phyloP scores from a whole-genome alignment of 352 stramenopile species.

The Phytophthora lateralis region DNA sequence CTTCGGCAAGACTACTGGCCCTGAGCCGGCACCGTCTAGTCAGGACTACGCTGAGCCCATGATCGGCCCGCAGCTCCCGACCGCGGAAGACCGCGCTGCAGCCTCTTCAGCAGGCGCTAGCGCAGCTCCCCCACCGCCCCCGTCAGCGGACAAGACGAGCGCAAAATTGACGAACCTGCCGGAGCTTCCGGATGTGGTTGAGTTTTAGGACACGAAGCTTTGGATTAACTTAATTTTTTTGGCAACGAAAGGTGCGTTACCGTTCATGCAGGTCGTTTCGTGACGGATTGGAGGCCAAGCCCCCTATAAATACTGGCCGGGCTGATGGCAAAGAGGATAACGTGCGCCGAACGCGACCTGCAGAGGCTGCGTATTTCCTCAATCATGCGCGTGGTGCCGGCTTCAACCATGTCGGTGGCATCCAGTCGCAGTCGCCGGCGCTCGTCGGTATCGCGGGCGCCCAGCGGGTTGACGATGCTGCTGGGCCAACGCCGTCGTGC shows the following conservation, averaged over 20 bases:
- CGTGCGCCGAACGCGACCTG: conserved; percentile 3
- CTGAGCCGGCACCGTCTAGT: conserved; percentile 23
- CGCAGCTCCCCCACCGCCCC: conserved; percentile 21
- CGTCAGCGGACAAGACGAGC: conserved; percentile 9
- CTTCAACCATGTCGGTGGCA: conserved; percentile 7
- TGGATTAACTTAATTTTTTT: conserved; percentile 40
- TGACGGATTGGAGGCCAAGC: conserved; percentile 3
- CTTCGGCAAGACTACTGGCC: conserved; percentile 31
- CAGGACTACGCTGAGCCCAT: conserved; percentile 38
- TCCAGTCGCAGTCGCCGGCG: conserved; percentile 29
- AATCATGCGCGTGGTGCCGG: conserved; percentile 28
- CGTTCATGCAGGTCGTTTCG: conserved; percentile 15
- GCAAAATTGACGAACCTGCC: conserved; percentile 42
- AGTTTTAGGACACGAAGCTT: conserved; percentile 39
- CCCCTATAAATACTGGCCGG: conserved; percentile 17
- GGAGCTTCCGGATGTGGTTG: conserved; percentile 58
- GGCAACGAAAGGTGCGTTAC: not conserved
- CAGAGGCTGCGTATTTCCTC: conserved; percentile 6
- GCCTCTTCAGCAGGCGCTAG: conserved; percentile 27
- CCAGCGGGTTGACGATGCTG: conserved; percentile 20
- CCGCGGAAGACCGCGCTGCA: conserved; percentile 28
- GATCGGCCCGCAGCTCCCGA: conserved; percentile 58
- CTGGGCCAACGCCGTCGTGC: conserved; percentile 40
- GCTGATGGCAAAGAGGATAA: conserved; percentile 10
- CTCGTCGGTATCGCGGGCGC: conserved; percentile 23